A percentile compares a stretch with the other conserved stretches of the same genome.
Conservation (phyloP, 345 rosid species). For the Clarkia xantiana region DNA sequence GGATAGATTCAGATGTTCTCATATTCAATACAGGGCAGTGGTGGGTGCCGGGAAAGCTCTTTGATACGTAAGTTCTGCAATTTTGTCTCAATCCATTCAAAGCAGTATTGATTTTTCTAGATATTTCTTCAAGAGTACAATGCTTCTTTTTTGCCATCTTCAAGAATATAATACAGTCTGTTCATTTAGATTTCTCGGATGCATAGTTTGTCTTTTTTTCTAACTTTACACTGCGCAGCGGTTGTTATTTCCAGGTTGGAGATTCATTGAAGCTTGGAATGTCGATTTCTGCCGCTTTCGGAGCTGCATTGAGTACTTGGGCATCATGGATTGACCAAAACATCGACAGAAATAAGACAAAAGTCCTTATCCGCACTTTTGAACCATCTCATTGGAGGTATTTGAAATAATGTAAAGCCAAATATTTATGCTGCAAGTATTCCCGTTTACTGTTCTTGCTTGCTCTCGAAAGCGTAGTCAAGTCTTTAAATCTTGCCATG, state of each 20-base stretch:
- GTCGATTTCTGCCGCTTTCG: slow-evolving; percentile 67
- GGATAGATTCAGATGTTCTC: slow-evolving; percentile 67
- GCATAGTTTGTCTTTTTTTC: slow-evolving; percentile 9
- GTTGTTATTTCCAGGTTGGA: slow-evolving; percentile 78
- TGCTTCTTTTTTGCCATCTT: not conserved
- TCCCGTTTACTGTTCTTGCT: not conserved
- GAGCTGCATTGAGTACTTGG: slow-evolving; percentile 70
- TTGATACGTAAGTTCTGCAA: slow-evolving; percentile 48
- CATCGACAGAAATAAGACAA: slow-evolving; percentile 47
- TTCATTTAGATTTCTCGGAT: too few species aligned
- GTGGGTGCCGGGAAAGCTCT: slow-evolving; percentile 98
- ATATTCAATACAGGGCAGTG: slow-evolving; percentile 86
- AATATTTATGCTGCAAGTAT: not conserved
- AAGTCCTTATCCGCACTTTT: slow-evolving; percentile 59
- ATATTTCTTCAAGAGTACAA: not conserved
- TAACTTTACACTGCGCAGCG: slow-evolving; percentile 35
- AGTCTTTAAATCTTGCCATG: not conserved
- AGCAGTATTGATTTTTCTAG: not conserved
- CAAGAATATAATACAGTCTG: not conserved
- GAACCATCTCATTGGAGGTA: slow-evolving; percentile 96
- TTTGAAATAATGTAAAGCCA: not conserved
- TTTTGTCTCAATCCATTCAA: not conserved
- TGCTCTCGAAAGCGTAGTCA: not conserved
- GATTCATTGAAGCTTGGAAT: slow-evolving; percentile 66
- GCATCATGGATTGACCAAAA: slow-evolving; percentile 54